Evolutionary conservation across 208 protist species (phyloP), one percentile per base, ranked within the genome.

Genomic region (Wallacemonas sp.): DNA sequence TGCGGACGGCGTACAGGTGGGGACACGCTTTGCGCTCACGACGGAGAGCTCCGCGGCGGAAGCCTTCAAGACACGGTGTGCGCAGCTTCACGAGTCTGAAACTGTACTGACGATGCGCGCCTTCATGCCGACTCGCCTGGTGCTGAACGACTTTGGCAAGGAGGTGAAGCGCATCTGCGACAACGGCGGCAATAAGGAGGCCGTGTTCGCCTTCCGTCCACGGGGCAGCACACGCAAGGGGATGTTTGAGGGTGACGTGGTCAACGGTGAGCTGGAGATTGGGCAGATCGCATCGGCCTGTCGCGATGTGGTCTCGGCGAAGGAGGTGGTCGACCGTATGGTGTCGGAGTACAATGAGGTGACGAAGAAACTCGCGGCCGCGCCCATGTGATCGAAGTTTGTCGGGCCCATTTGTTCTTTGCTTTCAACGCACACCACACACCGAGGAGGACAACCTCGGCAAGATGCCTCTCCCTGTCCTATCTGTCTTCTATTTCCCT

Each of bases 1-100:
- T 10, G 88, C 85, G 12, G 80, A 88, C n/a, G 85, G 87, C 24
- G 79, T 91, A 30, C 89, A 89, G 68, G 60, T 89, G 15, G 87
- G 84, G 55, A 93, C 87, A 19, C 81, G 87, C 55, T 93, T 93
- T 48, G 78, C 79, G 4, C 53, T 84, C 27, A 93, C 86, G 13
- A 67, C 76, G 63, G 86, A 92, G 61, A 81, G 76, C 75, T 76
- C 71, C 27, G 41, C 46, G 13, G 48, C 73, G 6, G 69, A 89
- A 38, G 75, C 44, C 1, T 87, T 88, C 71, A 92, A 90, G 71
- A 58, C 82, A 67, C 45, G 38, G 15, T 74, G 79, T 30, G 68
- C 72, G 1, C 27, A 65, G 15, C 72, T 69, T 9, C 39, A 70
- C 1, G 87, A 92, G 50, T 53, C 67, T 12, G 63, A 82, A 15